These are phyloP conservation scores for Lactifluus echinatus DNA, from an alignment of 768 basidiomycete genomes.

Conservation along the genomic window DNA sequence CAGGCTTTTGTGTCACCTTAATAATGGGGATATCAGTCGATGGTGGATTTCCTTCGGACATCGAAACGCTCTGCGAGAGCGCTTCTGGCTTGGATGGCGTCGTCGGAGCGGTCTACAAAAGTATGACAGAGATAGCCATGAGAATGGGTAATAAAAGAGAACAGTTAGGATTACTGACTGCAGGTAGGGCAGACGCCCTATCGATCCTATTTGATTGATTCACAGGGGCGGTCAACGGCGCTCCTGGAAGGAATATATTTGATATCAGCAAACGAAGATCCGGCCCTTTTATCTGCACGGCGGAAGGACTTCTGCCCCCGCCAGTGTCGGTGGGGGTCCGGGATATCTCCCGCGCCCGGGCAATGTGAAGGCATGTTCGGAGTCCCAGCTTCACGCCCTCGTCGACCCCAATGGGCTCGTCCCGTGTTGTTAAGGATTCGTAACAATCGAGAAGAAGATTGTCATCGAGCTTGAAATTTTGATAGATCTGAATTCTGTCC, in stretches of 20 bases:
- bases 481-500: conserved; percentile 34
- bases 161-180: neutral
- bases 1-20: neutral
- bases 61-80: conserved; percentile 1
- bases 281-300: neutral
- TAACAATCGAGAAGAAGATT: conserved; percentile 32
- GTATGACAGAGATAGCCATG: neutral
- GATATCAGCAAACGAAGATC: neutral
- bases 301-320: neutral
- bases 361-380: conserved; percentile 31
- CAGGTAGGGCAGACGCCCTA: conserved; percentile 4
- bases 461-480: conserved; percentile 28
- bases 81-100: conserved; percentile 3
- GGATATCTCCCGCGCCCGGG: conserved; percentile 31
- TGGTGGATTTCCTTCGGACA: neutral
- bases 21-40: neutral
- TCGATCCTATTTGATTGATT: neutral
- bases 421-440: conserved; percentile 30
- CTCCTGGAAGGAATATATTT: conserved; percentile 12
- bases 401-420: conserved; percentile 29
- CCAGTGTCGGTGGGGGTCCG: conserved; percentile 10
- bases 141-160: neutral
- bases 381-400: conserved; percentile 38
- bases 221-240: conserved; percentile 4
- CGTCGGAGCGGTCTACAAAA: conserved; percentile 5